Conservation (phyloP, 23 red algal genomes). For the Gracilaria domingensis region DNA sequence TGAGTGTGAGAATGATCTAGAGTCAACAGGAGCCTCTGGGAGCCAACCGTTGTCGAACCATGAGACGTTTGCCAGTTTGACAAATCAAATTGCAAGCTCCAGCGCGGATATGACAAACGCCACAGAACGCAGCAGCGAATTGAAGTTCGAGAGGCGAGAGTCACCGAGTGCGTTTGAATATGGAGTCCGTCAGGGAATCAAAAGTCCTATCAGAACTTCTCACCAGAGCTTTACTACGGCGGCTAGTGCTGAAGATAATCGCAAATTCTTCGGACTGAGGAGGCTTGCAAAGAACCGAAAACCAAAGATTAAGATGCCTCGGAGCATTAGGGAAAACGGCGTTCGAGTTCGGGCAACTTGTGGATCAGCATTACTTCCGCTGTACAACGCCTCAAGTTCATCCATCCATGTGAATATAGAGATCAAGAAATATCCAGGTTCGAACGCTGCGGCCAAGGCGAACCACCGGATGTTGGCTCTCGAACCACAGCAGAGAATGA, state of each 20-base stretch:
- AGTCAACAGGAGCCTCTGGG: too few species aligned
- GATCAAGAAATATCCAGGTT: conserved; percentile 25
- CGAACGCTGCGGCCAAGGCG: conserved; percentile 1
- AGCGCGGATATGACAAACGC: not conserved
- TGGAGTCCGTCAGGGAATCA: not conserved
- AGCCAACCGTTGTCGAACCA: too few species aligned
- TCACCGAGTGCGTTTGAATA: conserved; percentile 32
- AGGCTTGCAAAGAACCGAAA: conserved; percentile 28
- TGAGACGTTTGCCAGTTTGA: not conserved
- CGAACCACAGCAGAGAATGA: conserved; percentile 28
- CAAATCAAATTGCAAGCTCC: not conserved
- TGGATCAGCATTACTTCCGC: conserved; percentile 55
- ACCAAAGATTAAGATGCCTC: conserved; percentile 62
- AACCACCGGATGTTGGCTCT: conserved; percentile 36
- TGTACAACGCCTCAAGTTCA: conserved; percentile 35
- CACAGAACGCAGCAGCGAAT: not conserved
- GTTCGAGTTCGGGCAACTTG: conserved; percentile 24
- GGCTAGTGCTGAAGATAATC: not conserved
- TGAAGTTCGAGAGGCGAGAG: conserved; percentile 23
- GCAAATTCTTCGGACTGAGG: not conserved
- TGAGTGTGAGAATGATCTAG: too few species aligned
- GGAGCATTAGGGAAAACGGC: conserved; percentile 37
- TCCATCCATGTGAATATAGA: conserved; percentile 30
- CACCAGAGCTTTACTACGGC: conserved; percentile 15
- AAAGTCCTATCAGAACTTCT: not conserved